Conservation (phyloP, 768 basidiomycete genomes). For the Mycena latifolia region DNA sequence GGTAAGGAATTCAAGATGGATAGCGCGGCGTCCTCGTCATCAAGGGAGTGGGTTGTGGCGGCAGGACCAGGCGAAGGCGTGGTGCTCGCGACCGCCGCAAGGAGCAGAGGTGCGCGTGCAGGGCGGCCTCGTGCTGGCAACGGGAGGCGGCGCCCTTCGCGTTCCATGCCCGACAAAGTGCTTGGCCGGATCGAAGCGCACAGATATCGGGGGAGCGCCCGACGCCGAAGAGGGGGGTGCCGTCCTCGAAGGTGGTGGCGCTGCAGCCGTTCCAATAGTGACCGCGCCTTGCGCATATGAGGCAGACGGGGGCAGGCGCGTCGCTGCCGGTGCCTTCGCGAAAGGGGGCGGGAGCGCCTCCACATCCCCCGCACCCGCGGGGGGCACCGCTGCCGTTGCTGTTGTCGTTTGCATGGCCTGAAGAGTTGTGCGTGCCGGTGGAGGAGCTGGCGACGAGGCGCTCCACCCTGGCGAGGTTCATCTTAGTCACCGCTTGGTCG, state of each 20-base stretch:
- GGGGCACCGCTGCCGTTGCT: neutral
- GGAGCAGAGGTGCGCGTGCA: constrained; percentile 17
- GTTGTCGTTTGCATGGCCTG: too few species aligned
- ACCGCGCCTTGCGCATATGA: constrained; percentile 26
- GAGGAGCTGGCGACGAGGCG: too few species aligned
- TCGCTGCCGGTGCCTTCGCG: constrained; percentile 20
- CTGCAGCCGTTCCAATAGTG: constrained; percentile 15
- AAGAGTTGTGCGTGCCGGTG: too few species aligned
- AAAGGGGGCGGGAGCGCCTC: constrained; percentile 14
- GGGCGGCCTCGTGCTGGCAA: constrained; percentile 10
- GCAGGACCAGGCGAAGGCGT: constrained; percentile 15
- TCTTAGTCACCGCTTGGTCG: neutral
- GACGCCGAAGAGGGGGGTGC: neutral
- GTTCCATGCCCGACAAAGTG: constrained; percentile 31
- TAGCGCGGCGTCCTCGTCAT: neutral
- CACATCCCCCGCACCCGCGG: neutral
- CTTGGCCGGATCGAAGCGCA: neutral
- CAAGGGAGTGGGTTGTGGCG: neutral
- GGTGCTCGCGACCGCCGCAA: constrained; percentile 12
- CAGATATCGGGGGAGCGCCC: neutral
- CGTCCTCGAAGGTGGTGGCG: constrained; percentile 4
- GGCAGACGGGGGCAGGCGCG: constrained; percentile 26
- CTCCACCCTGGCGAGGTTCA: neutral
- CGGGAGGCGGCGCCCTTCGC: neutral
- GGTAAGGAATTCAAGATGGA: constrained; percentile 1